Percentiles rank a stretch among this genome's conserved stretches.
phyloP scores from a whole-genome alignment of 2,329 filamentous ascomycete genomes.

The Salinomyces thailandicus region DNA sequence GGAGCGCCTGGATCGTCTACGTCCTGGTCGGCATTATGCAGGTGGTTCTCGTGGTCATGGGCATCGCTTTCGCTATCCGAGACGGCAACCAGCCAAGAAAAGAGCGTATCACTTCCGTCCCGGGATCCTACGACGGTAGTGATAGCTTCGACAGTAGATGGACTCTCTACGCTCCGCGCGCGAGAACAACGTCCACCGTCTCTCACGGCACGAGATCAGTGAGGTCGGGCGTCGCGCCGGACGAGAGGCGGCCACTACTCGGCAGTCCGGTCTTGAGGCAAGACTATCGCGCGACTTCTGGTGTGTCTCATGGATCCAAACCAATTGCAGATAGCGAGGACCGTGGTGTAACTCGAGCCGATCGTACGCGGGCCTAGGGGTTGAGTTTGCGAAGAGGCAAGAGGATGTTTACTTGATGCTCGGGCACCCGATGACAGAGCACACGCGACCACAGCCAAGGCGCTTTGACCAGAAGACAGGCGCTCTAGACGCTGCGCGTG shows the following conservation, averaged over 20 bases:
- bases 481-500: too few relatives aligned
- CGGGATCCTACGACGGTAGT: background rate
- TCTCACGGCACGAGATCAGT: background rate
- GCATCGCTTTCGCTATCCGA: slow-evolving; percentile 59
- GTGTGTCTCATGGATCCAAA: background rate
- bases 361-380: background rate
- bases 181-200: background rate
- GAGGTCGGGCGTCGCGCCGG: slow-evolving; percentile 2
- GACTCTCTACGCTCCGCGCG: background rate
- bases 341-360: background rate
- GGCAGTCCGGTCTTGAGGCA: background rate
- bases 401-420: too few relatives aligned
- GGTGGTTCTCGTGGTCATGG: slow-evolving; percentile 65
- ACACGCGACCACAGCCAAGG: too few relatives aligned
- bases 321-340: too few relatives aligned
- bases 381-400: background rate
- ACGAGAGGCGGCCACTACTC: slow-evolving; percentile 1
- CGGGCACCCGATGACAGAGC: too few relatives aligned
- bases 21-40: slow-evolving; percentile 74
- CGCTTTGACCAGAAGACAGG: too few relatives aligned
- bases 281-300: background rate
- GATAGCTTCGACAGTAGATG: background rate
- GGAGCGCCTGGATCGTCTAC: slow-evolving; percentile 89
- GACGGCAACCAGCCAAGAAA: slow-evolving; percentile 26
- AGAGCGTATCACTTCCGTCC: background rate